Evolutionary conservation across 441 rosid species (phyloP).

Genomic region (Brassica hybrid): DNA sequence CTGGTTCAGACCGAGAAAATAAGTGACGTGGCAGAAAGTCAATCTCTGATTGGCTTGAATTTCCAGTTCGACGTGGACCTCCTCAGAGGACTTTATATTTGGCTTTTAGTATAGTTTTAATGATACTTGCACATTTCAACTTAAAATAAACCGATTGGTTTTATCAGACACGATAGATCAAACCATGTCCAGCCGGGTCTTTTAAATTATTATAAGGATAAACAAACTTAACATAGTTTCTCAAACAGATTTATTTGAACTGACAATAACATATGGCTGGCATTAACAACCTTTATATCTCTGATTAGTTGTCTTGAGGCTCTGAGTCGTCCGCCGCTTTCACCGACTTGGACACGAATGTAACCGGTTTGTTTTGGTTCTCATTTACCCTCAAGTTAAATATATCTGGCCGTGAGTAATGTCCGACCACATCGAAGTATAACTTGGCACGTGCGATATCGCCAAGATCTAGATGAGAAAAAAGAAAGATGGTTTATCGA

Average conservation of each 20-base stretch:
- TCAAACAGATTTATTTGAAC: not conserved
- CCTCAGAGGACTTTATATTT: no score
- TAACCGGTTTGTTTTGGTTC: conserved; percentile 63
- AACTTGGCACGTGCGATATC: conserved; percentile 84
- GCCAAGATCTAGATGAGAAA: conserved; percentile 62
- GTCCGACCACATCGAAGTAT: conserved; percentile 88
- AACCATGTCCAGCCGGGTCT: no score
- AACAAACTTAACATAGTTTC: not conserved
- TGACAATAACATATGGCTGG: not conserved
- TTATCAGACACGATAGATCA: no score
- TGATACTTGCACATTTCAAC: no score
- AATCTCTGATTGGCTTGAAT: no score
- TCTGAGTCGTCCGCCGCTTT: conserved; percentile 34
- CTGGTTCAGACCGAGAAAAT: no score
- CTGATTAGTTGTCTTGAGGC: not conserved
- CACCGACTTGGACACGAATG: conserved; percentile 54
- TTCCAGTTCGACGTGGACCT: no score
- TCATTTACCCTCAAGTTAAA: conserved; percentile 79
- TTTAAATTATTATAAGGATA: not conserved
- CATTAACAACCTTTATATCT: not conserved
- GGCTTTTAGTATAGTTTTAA: no score
- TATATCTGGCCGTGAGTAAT: conserved; percentile 83
- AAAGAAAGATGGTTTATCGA: not conserved
- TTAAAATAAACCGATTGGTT: no score
- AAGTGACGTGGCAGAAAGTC: no score